Evolutionary conservation across 2,329 filamentous ascomycete species (phyloP), one percentile per base, ranked within the genome.

Genomic region (Sclerotiophoma versabilis): DNA sequence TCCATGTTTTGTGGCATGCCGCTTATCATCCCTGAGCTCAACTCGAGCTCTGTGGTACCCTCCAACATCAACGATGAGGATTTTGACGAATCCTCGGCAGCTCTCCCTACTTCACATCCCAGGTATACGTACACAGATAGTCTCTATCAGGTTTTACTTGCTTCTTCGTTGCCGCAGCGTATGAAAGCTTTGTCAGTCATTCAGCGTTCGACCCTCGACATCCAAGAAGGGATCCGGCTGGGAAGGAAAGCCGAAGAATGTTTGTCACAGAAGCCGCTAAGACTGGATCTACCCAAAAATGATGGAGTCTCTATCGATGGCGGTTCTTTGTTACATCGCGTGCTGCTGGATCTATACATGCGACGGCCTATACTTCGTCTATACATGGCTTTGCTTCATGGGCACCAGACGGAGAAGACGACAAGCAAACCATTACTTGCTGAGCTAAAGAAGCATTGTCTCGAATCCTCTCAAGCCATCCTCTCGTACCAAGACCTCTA

Each of bases 381-480:
- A 1, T 66, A 66, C 42, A 61, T 53, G 20, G 62, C 62, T 15
- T 36, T 68, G 4, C 71, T 70, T 1, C 54, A 64, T 9, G 47
- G 27, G 2, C 42, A 51, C n/a, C 50, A 55, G 12, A 53, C 32
- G 25, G 23, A 38, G 19, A 30, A 15, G 14, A 7, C 17, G n/a
- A 11, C 51, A n/a, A 45, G n/a, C 11, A 42, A 17, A 7, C 10
- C 47, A 34, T 1, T 26, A 22, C 30, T 46, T 14, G 27, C 34
- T 3, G 60, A 64, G 27, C 53, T 65, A 7, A 56, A 52, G 19
- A 37, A 32, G 42, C 53, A 58, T 23, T 66, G 64, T 23, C 57
- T 66, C n/a, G 51, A 56, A 14, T 64, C 62, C 11, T 64, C 65
- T 10, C 39, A 59, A 7, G 52, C 44, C 12, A 63, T 68, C 7